Conservation (phyloP, 2,329 filamentous ascomycete genomes). For the Paecilomyces sp. region DNA sequence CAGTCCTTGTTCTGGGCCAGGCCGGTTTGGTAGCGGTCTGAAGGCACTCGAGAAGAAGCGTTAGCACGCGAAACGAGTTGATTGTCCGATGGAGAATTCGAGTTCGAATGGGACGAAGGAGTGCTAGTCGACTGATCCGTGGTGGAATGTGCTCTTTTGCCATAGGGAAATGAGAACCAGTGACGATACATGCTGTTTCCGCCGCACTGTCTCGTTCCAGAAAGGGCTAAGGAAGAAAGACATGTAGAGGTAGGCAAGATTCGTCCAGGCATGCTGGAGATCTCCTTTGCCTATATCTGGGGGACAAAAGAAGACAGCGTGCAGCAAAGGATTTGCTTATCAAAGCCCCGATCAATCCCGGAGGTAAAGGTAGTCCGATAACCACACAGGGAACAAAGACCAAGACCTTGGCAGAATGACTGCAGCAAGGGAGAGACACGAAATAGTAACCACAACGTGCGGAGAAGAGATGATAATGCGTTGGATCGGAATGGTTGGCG, state of each 20-base stretch:
- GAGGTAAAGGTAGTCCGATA: neutral
- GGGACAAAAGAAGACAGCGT: neutral
- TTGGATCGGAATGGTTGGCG: neutral
- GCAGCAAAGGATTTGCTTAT: neutral
- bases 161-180: neutral
- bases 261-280: neutral
- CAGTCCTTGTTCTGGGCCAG: constrained; percentile 64
- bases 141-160: neutral
- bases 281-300: neutral
- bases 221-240: neutral
- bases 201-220: neutral
- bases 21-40: constrained; percentile 56
- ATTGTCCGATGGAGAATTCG: neutral
- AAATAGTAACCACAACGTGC: neutral
- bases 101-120: neutral
- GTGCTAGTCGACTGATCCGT: neutral
- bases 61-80: neutral
- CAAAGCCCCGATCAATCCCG: neutral
- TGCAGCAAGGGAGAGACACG: neutral
- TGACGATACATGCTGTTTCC: neutral
- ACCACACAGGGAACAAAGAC: too few relatives aligned
- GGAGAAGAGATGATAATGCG: neutral
- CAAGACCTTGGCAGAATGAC: neutral
- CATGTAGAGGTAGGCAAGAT: neutral
- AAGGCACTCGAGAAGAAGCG: neutral